Conservation (phyloP, 1,284 basidiomycete genomes). For the Trichosporon sp. region DNA sequence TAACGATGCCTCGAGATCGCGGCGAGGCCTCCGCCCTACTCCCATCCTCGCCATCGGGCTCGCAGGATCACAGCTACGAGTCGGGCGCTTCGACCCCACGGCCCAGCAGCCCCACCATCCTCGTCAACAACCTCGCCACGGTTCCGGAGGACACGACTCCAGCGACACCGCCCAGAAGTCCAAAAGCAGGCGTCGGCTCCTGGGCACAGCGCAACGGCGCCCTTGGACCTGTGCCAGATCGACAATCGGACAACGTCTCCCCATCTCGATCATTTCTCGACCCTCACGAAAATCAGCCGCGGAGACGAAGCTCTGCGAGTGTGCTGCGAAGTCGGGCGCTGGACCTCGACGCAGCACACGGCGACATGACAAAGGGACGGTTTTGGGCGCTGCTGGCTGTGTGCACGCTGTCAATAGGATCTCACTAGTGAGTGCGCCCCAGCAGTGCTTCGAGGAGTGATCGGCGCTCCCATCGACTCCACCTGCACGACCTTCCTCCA, state of each 20-base stretch:
- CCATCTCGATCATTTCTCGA: not conserved
- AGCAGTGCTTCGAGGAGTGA: no score
- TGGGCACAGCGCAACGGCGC: not conserved
- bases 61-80: not conserved
- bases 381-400: constrained; percentile 60
- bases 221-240: not conserved
- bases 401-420: constrained; percentile 66
- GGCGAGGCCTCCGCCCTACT: constrained; percentile 1
- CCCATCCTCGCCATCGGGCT: not conserved
- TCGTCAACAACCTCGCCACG: not conserved
- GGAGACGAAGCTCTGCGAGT: constrained; percentile 12
- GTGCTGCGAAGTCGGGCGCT: constrained; percentile 9
- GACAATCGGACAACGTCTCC: not conserved
- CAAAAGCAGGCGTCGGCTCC: not conserved
- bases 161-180: not conserved
- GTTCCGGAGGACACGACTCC: not conserved
- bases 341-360: not conserved
- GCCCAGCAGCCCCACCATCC: not conserved
- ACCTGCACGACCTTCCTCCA: not conserved
- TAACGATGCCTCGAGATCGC: constrained; percentile 2
- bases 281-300: not conserved
- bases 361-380: constrained; percentile 1
- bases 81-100: not conserved
- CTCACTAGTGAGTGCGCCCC: constrained; percentile 60
- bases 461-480: not conserved